Conservation (phyloP, 179 eudicot species). For the Corrigiola litoralis region DNA sequence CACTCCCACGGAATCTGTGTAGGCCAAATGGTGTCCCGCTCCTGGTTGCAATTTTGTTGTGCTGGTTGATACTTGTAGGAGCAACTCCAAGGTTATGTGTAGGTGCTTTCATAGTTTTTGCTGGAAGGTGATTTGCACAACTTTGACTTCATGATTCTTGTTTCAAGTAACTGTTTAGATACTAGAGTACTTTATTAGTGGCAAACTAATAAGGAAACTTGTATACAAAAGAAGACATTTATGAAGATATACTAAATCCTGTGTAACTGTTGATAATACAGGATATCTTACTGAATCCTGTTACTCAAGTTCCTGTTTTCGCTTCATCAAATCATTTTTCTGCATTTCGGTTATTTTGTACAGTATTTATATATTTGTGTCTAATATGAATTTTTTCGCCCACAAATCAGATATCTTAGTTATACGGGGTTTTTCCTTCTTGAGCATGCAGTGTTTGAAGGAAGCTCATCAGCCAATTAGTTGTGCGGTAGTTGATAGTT, state of each 20-base stretch:
- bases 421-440: background rate
- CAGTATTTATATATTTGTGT: no score
- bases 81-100: slow-evolving; percentile 7
- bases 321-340: no score
- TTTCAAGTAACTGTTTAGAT: background rate
- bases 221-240: background rate
- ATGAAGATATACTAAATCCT: background rate
- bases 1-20: background rate
- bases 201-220: background rate
- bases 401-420: background rate
- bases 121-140: slow-evolving; percentile 21
- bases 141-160: no score
- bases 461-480: slow-evolving; percentile 21
- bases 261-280: no score
- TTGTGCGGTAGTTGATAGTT: slow-evolving; percentile 1
- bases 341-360: no score
- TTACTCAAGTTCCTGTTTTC: no score
- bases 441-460: slow-evolving; percentile 14
- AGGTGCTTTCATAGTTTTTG: slow-evolving; percentile 17
- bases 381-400: no score
- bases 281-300: no score
- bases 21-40: slow-evolving; percentile 24
- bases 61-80: background rate
- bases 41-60: slow-evolving; percentile 11
- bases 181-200: no score